phyloP scores from a whole-genome alignment of 2,329 filamentous ascomycete species.

The Aspergillus spinulosporus region DNA sequence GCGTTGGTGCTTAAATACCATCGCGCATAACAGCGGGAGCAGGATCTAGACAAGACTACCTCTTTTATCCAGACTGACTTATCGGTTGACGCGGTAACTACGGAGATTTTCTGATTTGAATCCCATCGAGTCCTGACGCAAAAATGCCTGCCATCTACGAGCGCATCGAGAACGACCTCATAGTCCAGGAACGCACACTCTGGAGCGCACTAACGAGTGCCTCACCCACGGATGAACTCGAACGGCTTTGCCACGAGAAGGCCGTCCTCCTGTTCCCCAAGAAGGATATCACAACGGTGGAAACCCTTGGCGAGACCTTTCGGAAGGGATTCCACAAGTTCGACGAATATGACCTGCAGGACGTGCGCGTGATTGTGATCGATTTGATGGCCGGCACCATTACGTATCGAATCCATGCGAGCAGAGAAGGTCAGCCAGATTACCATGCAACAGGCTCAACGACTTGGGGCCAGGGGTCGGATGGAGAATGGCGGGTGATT shows the following conservation, averaged over 20 bases:
- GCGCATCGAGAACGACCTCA: slow-evolving; percentile 38
- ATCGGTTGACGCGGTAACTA: neutral
- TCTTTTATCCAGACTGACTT: neutral
- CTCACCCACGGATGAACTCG: slow-evolving; percentile 36
- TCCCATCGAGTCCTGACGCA: neutral
- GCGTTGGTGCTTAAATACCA: slow-evolving; percentile 2
- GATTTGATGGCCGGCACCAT: slow-evolving; percentile 40
- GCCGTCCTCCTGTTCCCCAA: slow-evolving; percentile 38
- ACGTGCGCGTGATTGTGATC: slow-evolving; percentile 32
- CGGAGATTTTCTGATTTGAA: neutral
- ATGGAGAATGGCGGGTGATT: slow-evolving; percentile 40
- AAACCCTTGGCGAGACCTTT: slow-evolving; percentile 30
- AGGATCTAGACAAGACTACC: neutral
- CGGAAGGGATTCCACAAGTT: slow-evolving; percentile 39
- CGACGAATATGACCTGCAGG: slow-evolving; percentile 25
- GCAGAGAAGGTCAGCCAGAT: slow-evolving; percentile 24
- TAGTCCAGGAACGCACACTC: slow-evolving; percentile 37
- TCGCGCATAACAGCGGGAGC: neutral
- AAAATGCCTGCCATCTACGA: slow-evolving; percentile 41
- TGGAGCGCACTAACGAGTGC: slow-evolving; percentile 42
- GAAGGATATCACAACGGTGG: slow-evolving; percentile 33
- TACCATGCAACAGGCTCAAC: slow-evolving; percentile 34
- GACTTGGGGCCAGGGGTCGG: slow-evolving; percentile 41
- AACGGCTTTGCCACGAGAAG: slow-evolving; percentile 30
- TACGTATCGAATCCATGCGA: slow-evolving; percentile 36